Base-by-base conservation (phyloP, 768 basidiomycete species). In the Artomyces pyxidatus region DNA sequence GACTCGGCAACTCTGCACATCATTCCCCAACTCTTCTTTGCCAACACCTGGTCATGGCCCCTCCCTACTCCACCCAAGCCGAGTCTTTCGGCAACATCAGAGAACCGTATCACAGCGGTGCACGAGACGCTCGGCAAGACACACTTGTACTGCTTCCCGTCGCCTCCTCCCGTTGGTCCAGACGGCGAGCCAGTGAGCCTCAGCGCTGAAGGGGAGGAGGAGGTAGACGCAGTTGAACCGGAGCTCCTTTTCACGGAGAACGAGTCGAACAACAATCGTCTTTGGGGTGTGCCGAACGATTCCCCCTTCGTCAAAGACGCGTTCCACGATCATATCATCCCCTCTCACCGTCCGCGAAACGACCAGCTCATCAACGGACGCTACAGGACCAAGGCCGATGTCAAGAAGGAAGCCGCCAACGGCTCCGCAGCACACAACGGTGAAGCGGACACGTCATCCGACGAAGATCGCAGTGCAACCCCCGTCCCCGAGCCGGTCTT, bases 21-120 rank as follows among this genome's bases (percentile, higher is more conserved):
- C 58, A 75, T 99, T 32, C 96, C 96, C 21, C 94, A 97, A 58
- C 72, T 98, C 37, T 97, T 89, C 86, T 99, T 97, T 71, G 83
- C 91, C 19, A 99, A 99, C 65, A 94, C 90, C 26, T 99, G 96
- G 96, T 97, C 96, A 1, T 99, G 96, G 96, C 73, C 77, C 8
- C 55, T 73, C 9, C 76, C 82, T 30, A 80, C 80, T 51, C 85
- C 85, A 6, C 69, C 75, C 0, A 80, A 80, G 69, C 84, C 87
- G 29, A 70, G 65, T 7, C 67, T 91, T 58, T 71, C 66, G 30
- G 79, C 75, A 4, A 78, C 81, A 4, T 62, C 64, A 35, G 76
- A 80, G 48, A 77, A 75, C 52, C 77, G 76, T 50, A 73, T 93
- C 58, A 80, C 79, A 35, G 84, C 81, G 3, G 78, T 77, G 43